Evolutionary conservation across 306 rosid genomes (phyloP), one percentile per base, ranked within the genome.

Genomic region (Ammopiptanthus mongolicus): DNA sequence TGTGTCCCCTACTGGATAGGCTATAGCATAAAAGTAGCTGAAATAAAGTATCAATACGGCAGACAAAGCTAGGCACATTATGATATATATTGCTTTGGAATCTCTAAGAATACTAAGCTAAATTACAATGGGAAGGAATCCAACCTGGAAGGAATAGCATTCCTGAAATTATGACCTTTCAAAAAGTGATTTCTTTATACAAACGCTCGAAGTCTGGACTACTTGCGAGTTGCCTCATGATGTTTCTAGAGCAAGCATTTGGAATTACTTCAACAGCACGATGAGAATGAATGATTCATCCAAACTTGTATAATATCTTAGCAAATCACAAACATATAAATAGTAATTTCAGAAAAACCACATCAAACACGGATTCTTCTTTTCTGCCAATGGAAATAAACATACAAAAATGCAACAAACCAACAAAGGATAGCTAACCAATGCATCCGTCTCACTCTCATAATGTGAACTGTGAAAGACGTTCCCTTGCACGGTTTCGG

Each of bases 61-160:
- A 83, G 18, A 8, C 57, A 67, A 68, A 73, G 75, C 72, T 77
- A 63, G 74, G 25, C 69, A 60, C 77, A 62, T 69, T 75, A 29
- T 62, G 47, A 62, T 60, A 47, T 46, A 58, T 44, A 18, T 60
- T 53, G 53, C 62, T 80, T 84, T 71, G 83, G 87, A 80, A 77
- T 72, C 60, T 76, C 65, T 69, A 36, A 36, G 78, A 70, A 31
- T 18, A 51, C 60, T 34, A 51, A 14, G 59, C 37, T 36, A 34
- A 69, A 28, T 65, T 37, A 11, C 37, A 74, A 39, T 10, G 19
- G 75, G 36, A 52, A 66, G 61, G 79, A 84, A 84, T 79, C 87
- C 56, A 78, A 77, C 78, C 78, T 83, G 74, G 58, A 75, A 48
- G 71, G 87, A 84, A 84, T 77, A 81, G 81, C 81, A 84, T 84